Evolutionary conservation across 2,329 filamentous ascomycete genomes (phyloP), one percentile per base, ranked within the genome.

Genomic region (Diaporthe vexans): DNA sequence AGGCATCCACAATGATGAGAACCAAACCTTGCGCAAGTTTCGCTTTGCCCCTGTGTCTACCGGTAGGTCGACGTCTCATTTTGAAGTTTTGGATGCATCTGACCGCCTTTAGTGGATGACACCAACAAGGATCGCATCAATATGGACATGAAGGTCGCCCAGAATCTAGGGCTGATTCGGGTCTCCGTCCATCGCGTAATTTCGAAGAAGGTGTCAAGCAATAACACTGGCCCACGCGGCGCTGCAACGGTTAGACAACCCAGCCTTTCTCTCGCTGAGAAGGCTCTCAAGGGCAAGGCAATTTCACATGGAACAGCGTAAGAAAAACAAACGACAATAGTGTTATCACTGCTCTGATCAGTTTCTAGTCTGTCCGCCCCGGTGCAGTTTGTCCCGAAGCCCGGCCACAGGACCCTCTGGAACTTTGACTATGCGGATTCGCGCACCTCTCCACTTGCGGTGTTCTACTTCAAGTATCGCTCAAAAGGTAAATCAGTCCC

Each of bases 291-390:
- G 46, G 82, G 82, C 10, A 79, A 77, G 59, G 78, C 79, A 0
- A 74, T 83, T 10, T 83, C 81, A 1, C 82, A 84, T 46, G 80
- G 80, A 6, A 81, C 81, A 19, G 77, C 67, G 82, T 83, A 74
- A 74, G 78, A 19, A 40, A 9, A n/a, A 24, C 8, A 13, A 5
- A 7, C n/a, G 26, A 1, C 33, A 46, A 10, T 5, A 10, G 40
- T 33, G n/a, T 21, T 4, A 0, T 48, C 9, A 4, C 2, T 33
- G 10, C 24, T n/a, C 59, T 63, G 6, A 63, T 24, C 29, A n/a
- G n/a, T 15, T n/a, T n/a, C n/a, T 33, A 63, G 59, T 33, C 26
- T 63, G 17, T 63, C 59, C 8, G 26, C 37, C 3, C 59, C 59
- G 24, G 19, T 63, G n/a, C n/a, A n/a, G n/a, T n/a, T n/a, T n/a